Base-by-base conservation (phyloP, 148 eudicot genomes). In the Bassia scoparia region DNA sequence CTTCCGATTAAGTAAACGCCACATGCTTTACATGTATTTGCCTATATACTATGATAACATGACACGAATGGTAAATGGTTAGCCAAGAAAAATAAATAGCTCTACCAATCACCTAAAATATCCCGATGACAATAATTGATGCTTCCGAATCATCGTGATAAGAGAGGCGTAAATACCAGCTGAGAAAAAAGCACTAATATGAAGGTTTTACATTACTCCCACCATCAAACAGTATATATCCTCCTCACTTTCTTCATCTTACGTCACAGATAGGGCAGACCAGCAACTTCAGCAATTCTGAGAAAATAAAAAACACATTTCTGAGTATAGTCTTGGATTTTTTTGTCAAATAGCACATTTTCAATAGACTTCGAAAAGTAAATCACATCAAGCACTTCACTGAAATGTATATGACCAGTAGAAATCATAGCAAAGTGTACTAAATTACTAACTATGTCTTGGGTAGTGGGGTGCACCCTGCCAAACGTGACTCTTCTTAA, bases 221-320 rank as follows among this genome's bases (percentile, higher is more conserved):
- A 34, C 18, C 44, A 15, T 92, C 82, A 90, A 64, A 88, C 96
- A 38, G 83, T 81, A 72, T 78, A 88, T 74, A 92, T 90, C 87
- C 80, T 92, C 77, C 93, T 90, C 69, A 88, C 96, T 81, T 90
- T 90, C 87, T 88, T 92, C 74, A 85, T 86, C 29, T 58, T 83
- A 55, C 93, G 84, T 0, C 96, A 75, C 96, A 92, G 31, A 86
- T 84, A n/a, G 96, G 98, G 66, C 96, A 90, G 30, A 65, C 89
- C 89, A n/a, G 85, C 84, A 71, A 77, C 84, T 78, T 90, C 91
- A 43, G 81, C 84, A 70, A 89, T 84, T 83, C 96, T 92, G 89
- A 77, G 64, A 48, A 63, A 52, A 52, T 49, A 49, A 15, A 52
- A 7, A 52, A 20, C 46, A 41, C 0, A 11, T 71, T 26, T n/a